Conservation (phyloP, 2,329 filamentous ascomycete species). For the Fusarium praegraminearum region DNA sequence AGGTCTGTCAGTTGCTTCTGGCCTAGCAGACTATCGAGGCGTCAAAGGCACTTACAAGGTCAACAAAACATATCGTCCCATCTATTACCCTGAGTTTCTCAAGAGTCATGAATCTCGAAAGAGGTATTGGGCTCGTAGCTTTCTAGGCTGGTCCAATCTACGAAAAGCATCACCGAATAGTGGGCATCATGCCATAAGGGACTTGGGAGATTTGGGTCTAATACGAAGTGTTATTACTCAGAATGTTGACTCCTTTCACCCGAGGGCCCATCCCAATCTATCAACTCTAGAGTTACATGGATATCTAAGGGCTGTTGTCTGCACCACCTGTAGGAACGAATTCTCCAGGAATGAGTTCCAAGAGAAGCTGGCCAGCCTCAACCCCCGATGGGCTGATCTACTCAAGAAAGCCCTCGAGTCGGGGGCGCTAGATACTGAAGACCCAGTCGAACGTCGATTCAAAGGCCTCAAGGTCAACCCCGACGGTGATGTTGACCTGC, state of each 20-base stretch:
- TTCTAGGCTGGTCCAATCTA: constrained; percentile 89
- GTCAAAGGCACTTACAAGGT: constrained; percentile 90
- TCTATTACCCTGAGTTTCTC: constrained; percentile 93
- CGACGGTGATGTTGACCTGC: constrained; percentile 93
- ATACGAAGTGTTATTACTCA: constrained; percentile 87
- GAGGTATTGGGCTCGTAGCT: constrained; percentile 95
- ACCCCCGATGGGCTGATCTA: constrained; percentile 87
- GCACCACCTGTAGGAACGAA: constrained; percentile 80
- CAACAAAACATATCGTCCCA: constrained; percentile 90
- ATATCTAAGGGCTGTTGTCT: constrained; percentile 84
- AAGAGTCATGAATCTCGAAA: constrained; percentile 85
- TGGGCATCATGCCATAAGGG: constrained; percentile 80
- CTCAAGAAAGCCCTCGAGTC: constrained; percentile 76
- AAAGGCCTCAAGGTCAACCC: constrained; percentile 87
- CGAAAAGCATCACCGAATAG: constrained; percentile 82
- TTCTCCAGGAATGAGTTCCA: constrained; percentile 82
- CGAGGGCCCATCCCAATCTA: constrained; percentile 77
- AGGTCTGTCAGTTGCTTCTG: constrained; percentile 92
- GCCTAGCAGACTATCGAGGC: constrained; percentile 92
- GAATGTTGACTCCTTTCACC: constrained; percentile 97
- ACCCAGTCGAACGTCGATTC: constrained; percentile 74
- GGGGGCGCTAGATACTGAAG: constrained; percentile 82
- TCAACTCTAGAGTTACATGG: constrained; percentile 90
- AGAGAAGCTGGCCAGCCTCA: constrained; percentile 77
- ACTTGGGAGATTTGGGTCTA: constrained; percentile 78